Evolutionary conservation across 2,329 filamentous ascomycete species (phyloP), one percentile per base, ranked within the genome.

Genomic region (Penicillium hordei): DNA sequence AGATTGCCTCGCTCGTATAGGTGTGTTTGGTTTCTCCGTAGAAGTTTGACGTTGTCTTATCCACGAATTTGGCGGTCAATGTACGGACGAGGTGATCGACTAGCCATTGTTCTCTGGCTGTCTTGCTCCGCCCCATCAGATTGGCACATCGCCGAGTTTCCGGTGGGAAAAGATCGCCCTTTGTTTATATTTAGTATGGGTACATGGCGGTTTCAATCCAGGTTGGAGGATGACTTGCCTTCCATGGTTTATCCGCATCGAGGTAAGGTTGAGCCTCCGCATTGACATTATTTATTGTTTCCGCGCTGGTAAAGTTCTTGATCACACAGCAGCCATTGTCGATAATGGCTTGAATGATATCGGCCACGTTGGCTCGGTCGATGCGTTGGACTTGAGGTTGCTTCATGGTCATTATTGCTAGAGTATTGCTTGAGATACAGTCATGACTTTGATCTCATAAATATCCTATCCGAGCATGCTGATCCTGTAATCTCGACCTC

Each of bases 1-100:
- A 56, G 19, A 68, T 61, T 6, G 68, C 65, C 19, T 65, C 57
- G 50, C 63, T 68, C 9, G 67, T 69, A 34, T 69, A 67, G 23
- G 66, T 68, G 42, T 69, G 67, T 38, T 65, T 66, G 10, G 61
- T 68, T 40, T 64, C 61, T 8, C 65, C 67, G 52, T 70, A 70
- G 40, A 58, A 70, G 48, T 69, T 69, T 25, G 62, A 55, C 0
- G 68, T 70, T 6, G 67, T 69, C 46, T 69, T 70, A 23, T 66
- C 65, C 3, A 70, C 55, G 34, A 69, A 70, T 3, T 57, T 46
- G 12, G 48, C 38, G 6, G 64, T 65, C 1, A 70, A 39, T n/a
- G 58, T 53, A 12, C 51, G 58, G n/a, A 61, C 43, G 12, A 64
- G 55, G 5, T 10, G 27, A 21, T 46, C 44, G 27, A 46, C 44